Base-by-base conservation (phyloP, 441 rosid species). In the Eutrema salsugineum region DNA sequence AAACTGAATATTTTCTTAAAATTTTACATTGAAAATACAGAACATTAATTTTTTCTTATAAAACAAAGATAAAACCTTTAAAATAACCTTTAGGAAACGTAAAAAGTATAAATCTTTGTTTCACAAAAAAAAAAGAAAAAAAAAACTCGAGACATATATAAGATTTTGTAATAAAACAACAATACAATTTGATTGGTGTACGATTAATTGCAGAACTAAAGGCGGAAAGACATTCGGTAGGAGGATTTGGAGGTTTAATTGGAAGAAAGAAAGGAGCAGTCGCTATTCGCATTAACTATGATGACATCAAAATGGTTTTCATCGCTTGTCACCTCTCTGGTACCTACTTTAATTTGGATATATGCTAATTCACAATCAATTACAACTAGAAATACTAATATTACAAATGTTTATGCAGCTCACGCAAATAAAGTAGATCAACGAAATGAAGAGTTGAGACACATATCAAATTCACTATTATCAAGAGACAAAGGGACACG, bases 321-420 rank as follows among this genome's bases (percentile, higher is more conserved):
- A 83, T 85, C 78, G 78, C 97, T 57, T 87, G 91, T 62, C 97
- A 91, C 79, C 94, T 91, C 79, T 82, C 96, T 2, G 88, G 95
- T 89, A 79, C 62, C 9, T 32, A 50, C 9, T 68, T 27, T 40
- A 50, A 2, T 17, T 50, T 46, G 0, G 5, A 22, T 54, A 1
- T 39, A 19, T 5, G 9, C 47, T 39, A 39, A 40, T 2, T 15
- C 14, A 48, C 3, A 47, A 0, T 64, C 39, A 32, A 17, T 1
- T 39, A 49, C 8, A 54, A 11, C 47, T 49, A 46, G 3, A 15
- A 63, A 12, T 63, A 32, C 10, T 42, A 33, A 56, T 15, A 11
- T 35, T n/a, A 14, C 27, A 19, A 19, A 60, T 58, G 58, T 11
- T 67, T 5, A 28, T 63, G 76, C 85, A 88, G 91, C 94, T 68